Evolutionary conservation across 768 basidiomycete genomes (phyloP), one percentile per base, ranked within the genome.

Genomic region (Tephrocybe sp.): DNA sequence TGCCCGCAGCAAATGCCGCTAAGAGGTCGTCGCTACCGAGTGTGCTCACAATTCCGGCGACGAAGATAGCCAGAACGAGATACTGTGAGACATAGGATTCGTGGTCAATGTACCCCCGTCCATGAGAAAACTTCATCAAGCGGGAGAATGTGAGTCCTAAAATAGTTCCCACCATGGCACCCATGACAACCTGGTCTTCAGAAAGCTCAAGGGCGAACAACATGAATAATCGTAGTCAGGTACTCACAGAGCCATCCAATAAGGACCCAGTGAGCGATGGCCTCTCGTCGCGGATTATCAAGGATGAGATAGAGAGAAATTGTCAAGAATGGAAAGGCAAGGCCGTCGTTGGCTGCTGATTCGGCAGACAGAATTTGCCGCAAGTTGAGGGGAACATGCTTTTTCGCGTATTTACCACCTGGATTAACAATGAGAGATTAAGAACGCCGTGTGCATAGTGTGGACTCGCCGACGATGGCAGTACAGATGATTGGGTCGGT

Each of bases 401-500:
- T 79, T 10, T 73, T 67, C 0, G 89, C 88, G 57, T 79, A 91
- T 53, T 75, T 82, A 0, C 89, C 89, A 7, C 85, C 87, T 88
- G 42, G 30, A 10, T 18, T 23, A 17, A 5, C 39, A 32, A 53
- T 20, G n/a, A 30, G 28, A 30, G 5, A 38, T 47, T 10, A 25
- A 28, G 26, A 26, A 5, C 18, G 20, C 3, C 17, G 24, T 6
- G 10, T 21, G 1, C 4, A 10, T 14, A 20, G 24, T 43, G 45
- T 37, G 23, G 10, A 62, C 77, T 23, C 48, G 81, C 86, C 84
- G 3, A 87, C 86, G 62, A 86, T 94, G 45, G 79, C 85, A 48
- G 92, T 89, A 48, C 89, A 92, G 44, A 95, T 86, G 57, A 96
- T 90, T 0, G 96, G 96, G 71, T 98, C 96, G 8, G 96, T 98